Conservation (phyloP, 148 eudicot species). For the Gaultheria prostrata region DNA sequence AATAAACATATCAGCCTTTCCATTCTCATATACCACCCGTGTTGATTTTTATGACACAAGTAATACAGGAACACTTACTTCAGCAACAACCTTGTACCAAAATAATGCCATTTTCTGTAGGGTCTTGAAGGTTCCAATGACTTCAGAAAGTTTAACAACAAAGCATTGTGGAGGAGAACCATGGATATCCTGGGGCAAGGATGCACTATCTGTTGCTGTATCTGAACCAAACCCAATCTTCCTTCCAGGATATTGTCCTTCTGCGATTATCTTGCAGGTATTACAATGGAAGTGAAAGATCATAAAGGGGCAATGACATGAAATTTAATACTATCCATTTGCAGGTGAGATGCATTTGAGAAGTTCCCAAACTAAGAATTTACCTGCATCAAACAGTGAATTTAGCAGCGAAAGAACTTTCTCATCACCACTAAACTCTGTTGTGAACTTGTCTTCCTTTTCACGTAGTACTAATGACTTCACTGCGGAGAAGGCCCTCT, state of each 20-base stretch:
- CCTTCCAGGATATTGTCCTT: constrained; percentile 65
- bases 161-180: constrained; percentile 81
- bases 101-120: constrained; percentile 71
- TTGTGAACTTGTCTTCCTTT: constrained; percentile 61
- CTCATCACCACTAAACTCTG: constrained; percentile 63
- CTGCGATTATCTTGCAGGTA: constrained; percentile 85
- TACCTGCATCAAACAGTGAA: constrained; percentile 70
- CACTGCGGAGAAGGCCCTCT: constrained; percentile 79
- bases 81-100: constrained; percentile 76
- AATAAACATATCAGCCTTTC: neutral
- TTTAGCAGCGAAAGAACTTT: constrained; percentile 61
- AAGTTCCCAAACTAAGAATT: constrained; percentile 26
- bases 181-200: constrained; percentile 79
- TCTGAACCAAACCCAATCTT: constrained; percentile 50
- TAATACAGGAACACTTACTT: constrained; percentile 53
- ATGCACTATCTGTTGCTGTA: constrained; percentile 36
- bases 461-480: constrained; percentile 77
- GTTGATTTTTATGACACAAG: neutral
- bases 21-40: neutral
- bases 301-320: constrained; percentile 30
- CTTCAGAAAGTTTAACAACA: constrained; percentile 80
- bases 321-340: neutral
- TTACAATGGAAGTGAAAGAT: constrained; percentile 68
- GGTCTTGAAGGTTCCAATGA: constrained; percentile 78
- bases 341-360: neutral